These are phyloP conservation scores for Prunus dulcis DNA, from an alignment of 306 rosid species.

Conservation along the genomic window DNA sequence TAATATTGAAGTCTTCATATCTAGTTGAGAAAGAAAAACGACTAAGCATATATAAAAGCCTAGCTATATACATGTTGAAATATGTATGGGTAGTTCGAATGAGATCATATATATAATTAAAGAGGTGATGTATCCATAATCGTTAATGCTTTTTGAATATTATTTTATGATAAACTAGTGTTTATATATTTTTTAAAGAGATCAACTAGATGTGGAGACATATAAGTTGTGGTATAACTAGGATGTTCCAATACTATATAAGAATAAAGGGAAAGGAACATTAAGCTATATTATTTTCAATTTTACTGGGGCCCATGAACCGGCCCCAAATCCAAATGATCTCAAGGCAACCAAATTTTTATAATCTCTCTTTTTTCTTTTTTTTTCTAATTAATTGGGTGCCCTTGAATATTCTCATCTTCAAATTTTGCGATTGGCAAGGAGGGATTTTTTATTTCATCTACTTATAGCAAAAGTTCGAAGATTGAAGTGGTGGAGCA, in stretches of 20 bases:
- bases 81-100: neutral
- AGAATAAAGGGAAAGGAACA: neutral
- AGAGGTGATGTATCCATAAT: neutral
- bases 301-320: constrained; percentile 22
- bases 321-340: constrained; percentile 3
- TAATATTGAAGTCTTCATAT: neutral
- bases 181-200: neutral
- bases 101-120: neutral
- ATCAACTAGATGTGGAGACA: neutral
- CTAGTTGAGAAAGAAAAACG: neutral
- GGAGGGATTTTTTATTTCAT: neutral
- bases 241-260: neutral
- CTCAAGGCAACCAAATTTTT: neutral
- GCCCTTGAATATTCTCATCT: neutral
- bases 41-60: neutral
- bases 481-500: neutral
- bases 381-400: neutral
- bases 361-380: neutral
- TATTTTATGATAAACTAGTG: neutral
- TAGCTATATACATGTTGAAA: too few relatives aligned
- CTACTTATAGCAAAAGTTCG: neutral
- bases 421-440: neutral
- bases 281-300: neutral
- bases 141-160: neutral
- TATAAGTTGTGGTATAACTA: neutral